Conservation (phyloP, 306 rosid genomes). For the Pterocarpus macrocarpus region DNA sequence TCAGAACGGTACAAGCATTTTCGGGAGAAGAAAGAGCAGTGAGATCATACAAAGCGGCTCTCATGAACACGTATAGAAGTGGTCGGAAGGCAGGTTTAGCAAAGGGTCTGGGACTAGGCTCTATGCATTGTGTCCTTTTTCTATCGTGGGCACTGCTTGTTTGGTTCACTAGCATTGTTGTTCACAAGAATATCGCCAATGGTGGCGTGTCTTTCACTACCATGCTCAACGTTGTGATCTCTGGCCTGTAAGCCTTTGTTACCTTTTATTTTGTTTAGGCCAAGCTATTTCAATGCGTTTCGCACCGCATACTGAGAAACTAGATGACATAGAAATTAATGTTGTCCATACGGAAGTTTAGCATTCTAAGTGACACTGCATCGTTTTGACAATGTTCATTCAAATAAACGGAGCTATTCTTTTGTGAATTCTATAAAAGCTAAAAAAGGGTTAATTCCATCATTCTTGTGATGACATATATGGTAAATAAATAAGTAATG, state of each 20-base stretch:
- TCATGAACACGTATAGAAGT: constrained; percentile 66
- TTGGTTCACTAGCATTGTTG: constrained; percentile 88
- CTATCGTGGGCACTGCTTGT: constrained; percentile 91
- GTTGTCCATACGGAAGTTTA: background rate
- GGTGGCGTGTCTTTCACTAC: constrained; percentile 95
- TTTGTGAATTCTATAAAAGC: background rate
- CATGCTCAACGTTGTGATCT: constrained; percentile 93
- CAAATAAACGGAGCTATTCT: background rate
- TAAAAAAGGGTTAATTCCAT: background rate
- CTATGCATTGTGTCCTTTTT: constrained; percentile 85
- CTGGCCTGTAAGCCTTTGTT: constrained; percentile 78
- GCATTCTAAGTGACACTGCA: background rate
- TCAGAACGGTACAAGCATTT: constrained; percentile 94
- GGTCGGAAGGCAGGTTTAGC: constrained; percentile 88
- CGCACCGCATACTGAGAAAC: no score
- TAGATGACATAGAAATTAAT: background rate
- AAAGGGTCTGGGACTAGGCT: constrained; percentile 88
- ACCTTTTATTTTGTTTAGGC: background rate
- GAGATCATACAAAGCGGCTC: constrained; percentile 72
- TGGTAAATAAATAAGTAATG: background rate
- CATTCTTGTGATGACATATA: background rate
- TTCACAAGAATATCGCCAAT: constrained; percentile 83
- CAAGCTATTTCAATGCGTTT: no score
- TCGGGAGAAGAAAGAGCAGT: constrained; percentile 87
- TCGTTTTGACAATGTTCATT: background rate